Percentiles rank a stretch among this genome's conserved stretches.
Evolutionary conservation across 2,329 filamentous ascomycete species (phyloP).

Genomic region (Colletotrichum nymphaeae): DNA sequence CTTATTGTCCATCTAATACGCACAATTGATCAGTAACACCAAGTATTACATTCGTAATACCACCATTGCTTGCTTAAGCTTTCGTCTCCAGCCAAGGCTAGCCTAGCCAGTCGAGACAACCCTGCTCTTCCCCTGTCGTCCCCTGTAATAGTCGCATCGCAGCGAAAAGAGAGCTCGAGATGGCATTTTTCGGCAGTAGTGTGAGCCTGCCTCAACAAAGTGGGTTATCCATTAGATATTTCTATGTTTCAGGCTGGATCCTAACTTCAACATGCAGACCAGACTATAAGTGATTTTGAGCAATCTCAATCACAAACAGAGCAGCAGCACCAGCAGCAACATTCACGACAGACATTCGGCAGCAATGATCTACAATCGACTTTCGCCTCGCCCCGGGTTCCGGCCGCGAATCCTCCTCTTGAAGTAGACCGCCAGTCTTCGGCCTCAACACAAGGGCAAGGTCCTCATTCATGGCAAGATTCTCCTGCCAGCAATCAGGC

Average conservation of each 20-base stretch:
- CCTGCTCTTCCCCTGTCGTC: constrained; percentile 11
- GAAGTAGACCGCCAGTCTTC: background rate
- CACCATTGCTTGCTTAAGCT: background rate
- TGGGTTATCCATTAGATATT: background rate
- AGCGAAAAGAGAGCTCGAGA: background rate
- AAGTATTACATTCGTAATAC: background rate
- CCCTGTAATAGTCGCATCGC: background rate
- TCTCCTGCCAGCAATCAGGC: constrained; percentile 3
- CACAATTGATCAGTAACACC: background rate
- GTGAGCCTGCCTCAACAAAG: constrained; percentile 19
- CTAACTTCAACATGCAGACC: background rate
- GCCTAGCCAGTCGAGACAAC: background rate
- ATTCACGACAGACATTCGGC: background rate
- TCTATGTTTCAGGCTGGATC: background rate
- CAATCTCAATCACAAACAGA: background rate
- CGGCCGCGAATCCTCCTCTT: background rate
- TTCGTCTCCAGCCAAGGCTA: background rate
- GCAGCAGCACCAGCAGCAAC: constrained; percentile 9
- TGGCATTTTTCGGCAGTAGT: constrained; percentile 4
- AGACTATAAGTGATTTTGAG: background rate
- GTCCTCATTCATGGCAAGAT: constrained; percentile 7
- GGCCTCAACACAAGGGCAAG: background rate
- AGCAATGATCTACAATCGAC: background rate
- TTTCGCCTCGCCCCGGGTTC: background rate
- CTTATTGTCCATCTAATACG: background rate